A percentile compares a stretch with the other conserved stretches of the same genome.
phyloP scores from a whole-genome alignment of 2,329 filamentous ascomycete species.

The Verticillium nonalfalfae region DNA sequence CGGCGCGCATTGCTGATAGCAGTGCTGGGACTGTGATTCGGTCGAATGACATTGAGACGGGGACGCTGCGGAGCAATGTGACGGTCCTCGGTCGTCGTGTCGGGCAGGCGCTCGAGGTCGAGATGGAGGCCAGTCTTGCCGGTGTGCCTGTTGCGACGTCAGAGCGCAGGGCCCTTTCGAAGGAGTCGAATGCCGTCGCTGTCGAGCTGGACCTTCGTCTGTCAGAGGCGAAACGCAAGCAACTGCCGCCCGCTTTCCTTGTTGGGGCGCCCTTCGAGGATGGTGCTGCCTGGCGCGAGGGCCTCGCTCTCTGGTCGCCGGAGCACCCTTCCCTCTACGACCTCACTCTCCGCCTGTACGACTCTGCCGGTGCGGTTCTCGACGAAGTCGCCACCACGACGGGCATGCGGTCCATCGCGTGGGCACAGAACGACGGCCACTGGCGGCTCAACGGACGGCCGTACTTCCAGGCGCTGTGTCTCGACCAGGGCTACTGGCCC shows the following conservation, averaged over 20 bases:
- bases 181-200: constrained; percentile 40
- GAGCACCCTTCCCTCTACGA: constrained; percentile 52
- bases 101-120: constrained; percentile 38
- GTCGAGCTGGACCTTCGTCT: constrained; percentile 44
- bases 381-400: constrained; percentile 55
- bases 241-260: constrained; percentile 28
- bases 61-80: constrained; percentile 43
- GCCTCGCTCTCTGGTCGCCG: constrained; percentile 57
- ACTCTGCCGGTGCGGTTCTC: constrained; percentile 30
- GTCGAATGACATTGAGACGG: constrained; percentile 45
- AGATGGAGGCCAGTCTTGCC: constrained; percentile 46
- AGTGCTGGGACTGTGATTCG: constrained; percentile 49
- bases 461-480: constrained; percentile 52
- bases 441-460: constrained; percentile 54
- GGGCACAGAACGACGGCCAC: constrained; percentile 50
- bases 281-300: constrained; percentile 39
- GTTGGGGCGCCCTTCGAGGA: constrained; percentile 27
- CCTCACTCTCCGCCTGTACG: constrained; percentile 44
- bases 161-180: constrained; percentile 33
- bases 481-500: constrained; percentile 61
- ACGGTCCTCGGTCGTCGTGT: constrained; percentile 41
- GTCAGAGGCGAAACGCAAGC: constrained; percentile 28
- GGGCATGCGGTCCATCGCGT: constrained; percentile 55
- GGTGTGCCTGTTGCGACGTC: constrained; percentile 39
- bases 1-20: constrained; percentile 44